Base-by-base conservation (phyloP, 2,329 filamentous ascomycete species). In the Botryotinia narcissicola region DNA sequence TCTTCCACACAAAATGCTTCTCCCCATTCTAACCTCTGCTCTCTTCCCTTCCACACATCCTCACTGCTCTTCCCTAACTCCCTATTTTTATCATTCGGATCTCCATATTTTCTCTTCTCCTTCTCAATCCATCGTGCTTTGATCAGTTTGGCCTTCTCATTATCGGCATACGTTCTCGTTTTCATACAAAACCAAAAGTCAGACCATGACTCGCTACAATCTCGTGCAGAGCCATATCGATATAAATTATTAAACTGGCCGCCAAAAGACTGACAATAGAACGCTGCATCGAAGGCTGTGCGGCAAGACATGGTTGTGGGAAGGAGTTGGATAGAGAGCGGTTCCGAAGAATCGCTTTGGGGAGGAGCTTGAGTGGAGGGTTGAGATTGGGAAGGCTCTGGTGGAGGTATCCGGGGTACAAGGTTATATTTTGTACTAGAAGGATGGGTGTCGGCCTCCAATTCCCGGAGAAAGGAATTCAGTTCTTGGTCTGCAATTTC, bases 121-220 rank as follows among this genome's bases (percentile, higher is more conserved):
- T 85, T 82, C 71, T 81, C 76, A 61, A 79, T 80, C 71, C 82
- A 83, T 70, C 81, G 79, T 51, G 79, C 80, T 51, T 77, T 79
- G 60, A 83, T 81, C 73, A 81, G 80, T 46, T 78, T 87, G 74
- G 88, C 89, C 78, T 89, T 89, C 77, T 89, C 84, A 61, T 86
- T 83, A 37, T 88, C 87, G 0, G 86, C 82, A 79, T 90, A 90
- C 2, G 87, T 87, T 79, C 92, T 90, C 54, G 90, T 91, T 76
- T 93, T 91, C 95, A 98, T 98, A 86, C 96, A 99, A 84, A 98
- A 95, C 93, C 95, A 97, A 83, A 97, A 98, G 82, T 97, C 93
- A 75, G 91, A 88, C 94, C 95, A 98, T 76, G 94, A 91, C 77
- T 97, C 92, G 75, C 86, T 89, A 86, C 96, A 99, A 5, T 88